Conservation (phyloP, 2,329 filamentous ascomycete species). For the Ascochyta pisi region DNA sequence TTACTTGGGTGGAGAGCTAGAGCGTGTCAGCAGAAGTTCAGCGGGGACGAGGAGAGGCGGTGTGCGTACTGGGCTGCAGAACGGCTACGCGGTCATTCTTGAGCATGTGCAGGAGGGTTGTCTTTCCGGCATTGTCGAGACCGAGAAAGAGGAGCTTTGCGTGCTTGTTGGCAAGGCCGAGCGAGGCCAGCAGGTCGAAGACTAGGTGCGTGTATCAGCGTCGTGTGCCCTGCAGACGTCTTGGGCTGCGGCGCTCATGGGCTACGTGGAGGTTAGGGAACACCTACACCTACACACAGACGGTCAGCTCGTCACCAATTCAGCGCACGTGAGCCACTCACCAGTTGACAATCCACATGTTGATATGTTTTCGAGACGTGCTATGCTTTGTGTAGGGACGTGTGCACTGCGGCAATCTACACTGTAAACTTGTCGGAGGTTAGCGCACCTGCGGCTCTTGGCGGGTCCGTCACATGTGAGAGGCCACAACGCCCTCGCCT, state of each 20-base stretch:
- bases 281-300: conserved; percentile 25
- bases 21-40: conserved; percentile 10
- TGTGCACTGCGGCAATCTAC: conserved; percentile 14
- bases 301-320: background rate
- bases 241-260: conserved; percentile 5
- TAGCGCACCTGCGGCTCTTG: conserved; percentile 17
- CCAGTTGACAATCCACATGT: conserved; percentile 94
- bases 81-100: conserved; percentile 89
- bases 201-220: conserved; percentile 58
- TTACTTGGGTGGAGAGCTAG: conserved; percentile 79
- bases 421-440: conserved; percentile 16
- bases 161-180: conserved; percentile 91
- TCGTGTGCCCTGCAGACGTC: conserved; percentile 7
- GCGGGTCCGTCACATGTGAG: conserved; percentile 18
- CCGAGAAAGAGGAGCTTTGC: conserved; percentile 74
- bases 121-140: conserved; percentile 92
- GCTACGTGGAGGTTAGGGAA: conserved; percentile 15
- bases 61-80: conserved; percentile 64
- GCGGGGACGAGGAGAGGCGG: background rate
- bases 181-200: conserved; percentile 83
- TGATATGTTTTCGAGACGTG: conserved; percentile 9
- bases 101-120: conserved; percentile 88
- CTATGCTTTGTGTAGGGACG: conserved; percentile 7
- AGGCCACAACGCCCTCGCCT: background rate
- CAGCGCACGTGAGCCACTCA: conserved; percentile 42